Base-by-base conservation (phyloP, 192 early-diverging fungal genomes). In the Allomyces javanicus region DNA sequence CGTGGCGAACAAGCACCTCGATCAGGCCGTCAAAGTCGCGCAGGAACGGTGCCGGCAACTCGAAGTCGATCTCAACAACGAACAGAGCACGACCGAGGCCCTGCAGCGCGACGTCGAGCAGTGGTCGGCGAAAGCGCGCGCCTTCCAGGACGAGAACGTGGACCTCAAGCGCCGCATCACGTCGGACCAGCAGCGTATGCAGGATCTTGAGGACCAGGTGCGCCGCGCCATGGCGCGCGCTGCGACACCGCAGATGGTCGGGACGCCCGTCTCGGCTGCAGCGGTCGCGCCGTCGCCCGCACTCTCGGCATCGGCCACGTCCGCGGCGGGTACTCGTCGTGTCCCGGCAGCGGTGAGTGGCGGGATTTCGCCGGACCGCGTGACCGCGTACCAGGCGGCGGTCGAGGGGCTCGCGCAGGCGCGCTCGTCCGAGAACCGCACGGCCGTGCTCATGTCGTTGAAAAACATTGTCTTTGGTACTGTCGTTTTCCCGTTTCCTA, bases 391-490 rank as follows among this genome's bases (percentile, higher is more conserved):
- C 44, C 63, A 14, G 22, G 62, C 9, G 22, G 67, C 50, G 17
- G 50, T 58, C 17, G 50, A 58, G 12, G 50, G 17, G 17, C 50
- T 58, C 17, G 50, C 62, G 24, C 50, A 69, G 44, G 73, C 12
- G 50, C 43, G 66, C 33, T 45, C 23, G 64, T 85, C 87, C 1
- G 85, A 89, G 22, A 75, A 80, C 44, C 82, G 87, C 33, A 76
- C 90, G 1, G 72, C 70, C 26, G 89, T 94, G 0, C 72, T 97
- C 44, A 76, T 86, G 27, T 81, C 89, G n/a, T 91, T 92, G 87
- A 85, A 87, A 65, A 72, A 86, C 7, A 83, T 96, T 45, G 87
- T 91, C 27, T 79, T 87, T 44, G 79, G 33, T 40, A 7, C 33
- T 40, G 33, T 40, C 33, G 3, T 9, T 9, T 9, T 0, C 33